Evolutionary conservation across 176 grass and related monocot species (phyloP), one percentile per base, ranked within the genome.

Genomic region (Zea luxurians): DNA sequence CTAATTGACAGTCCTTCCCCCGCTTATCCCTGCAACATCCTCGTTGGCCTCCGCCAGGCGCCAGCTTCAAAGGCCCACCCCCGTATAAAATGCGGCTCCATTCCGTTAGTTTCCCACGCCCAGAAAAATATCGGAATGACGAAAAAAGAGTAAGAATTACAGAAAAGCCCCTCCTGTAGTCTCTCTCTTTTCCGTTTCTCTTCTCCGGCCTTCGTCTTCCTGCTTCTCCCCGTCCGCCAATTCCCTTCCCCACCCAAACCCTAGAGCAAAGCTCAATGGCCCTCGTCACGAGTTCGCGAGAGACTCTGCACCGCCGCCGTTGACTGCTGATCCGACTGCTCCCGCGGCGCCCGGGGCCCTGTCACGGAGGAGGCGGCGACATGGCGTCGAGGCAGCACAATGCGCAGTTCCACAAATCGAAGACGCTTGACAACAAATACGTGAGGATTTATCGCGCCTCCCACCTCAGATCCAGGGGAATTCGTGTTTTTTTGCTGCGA

Each of bases 401-500:
- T 20, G 68, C 87, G 46, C 93, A 90, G 68, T 86, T 92, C 72
- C 90, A 89, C 86, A 99, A 95, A 84, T 87, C 89, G 46, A 99
- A 94, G 90, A 99, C 96, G 78, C 92, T 95, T 13, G 92, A 92
- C 58, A 94, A 99, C 87, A 99, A 91, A 99, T 99, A 99, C 70
- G 96, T 95, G 83, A 94, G 92, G 34, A 21, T 47, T 71, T 71
- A 3, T 53, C 41, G 50, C 64, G 16, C 15, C 37, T 16, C 4
- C 67, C 17, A 27, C 71, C 75, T 81, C 81, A 38, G 69, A 89
- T 86, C 64, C 44, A 34, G 53, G 8, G 36, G 70, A 81, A 83
- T 82, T 83, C 58, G 34, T 78, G 78, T 79, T 49, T 21, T 15
- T 35, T 57, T 48, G 78, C 53, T 45, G 18, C 27, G 37, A 80